phyloP scores from a whole-genome alignment of 176 grass and related monocot genomes.

The Bolboschoenus planiculmis region DNA sequence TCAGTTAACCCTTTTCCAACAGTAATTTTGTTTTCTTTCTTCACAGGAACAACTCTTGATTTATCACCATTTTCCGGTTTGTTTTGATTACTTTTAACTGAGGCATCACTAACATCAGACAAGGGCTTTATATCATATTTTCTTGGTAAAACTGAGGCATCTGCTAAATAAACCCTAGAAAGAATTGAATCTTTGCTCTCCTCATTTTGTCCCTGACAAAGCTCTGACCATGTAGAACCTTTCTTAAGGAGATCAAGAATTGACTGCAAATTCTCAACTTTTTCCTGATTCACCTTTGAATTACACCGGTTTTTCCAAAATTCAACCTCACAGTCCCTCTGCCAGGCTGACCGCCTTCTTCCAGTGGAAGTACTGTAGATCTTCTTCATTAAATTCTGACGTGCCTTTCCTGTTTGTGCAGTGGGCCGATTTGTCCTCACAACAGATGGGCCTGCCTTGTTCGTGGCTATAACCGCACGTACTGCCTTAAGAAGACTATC shows the following conservation, averaged over 20 bases:
- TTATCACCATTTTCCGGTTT: conserved; percentile 26
- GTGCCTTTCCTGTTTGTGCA: conserved; percentile 68
- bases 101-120: conserved; percentile 38
- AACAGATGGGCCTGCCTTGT: conserved; percentile 36
- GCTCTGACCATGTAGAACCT: conserved; percentile 39
- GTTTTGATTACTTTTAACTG: conserved; percentile 24
- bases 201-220: conserved; percentile 43
- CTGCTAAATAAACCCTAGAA: conserved; percentile 93
- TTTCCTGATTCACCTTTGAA: conserved; percentile 65
- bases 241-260: conserved; percentile 86
- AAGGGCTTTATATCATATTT: conserved; percentile 86
- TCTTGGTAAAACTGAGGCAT: conserved; percentile 94
- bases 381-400: conserved; percentile 92
- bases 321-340: conserved; percentile 86
- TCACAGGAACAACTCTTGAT: conserved; percentile 27
- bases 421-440: conserved; percentile 51
- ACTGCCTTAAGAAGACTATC: conserved; percentile 75
- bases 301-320: conserved; percentile 87
- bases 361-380: conserved; percentile 70
- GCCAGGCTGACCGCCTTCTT: conserved; percentile 62
- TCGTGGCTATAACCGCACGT: conserved; percentile 56
- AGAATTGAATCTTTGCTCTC: conserved; percentile 45
- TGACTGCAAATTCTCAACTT: conserved; percentile 78
- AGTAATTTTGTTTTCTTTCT: conserved; percentile 27
- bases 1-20: conserved; percentile 22